Evolutionary conservation across 176 grass and related monocot genomes (phyloP), one percentile per base, ranked within the genome.

Genomic region (Oryza longistaminata): DNA sequence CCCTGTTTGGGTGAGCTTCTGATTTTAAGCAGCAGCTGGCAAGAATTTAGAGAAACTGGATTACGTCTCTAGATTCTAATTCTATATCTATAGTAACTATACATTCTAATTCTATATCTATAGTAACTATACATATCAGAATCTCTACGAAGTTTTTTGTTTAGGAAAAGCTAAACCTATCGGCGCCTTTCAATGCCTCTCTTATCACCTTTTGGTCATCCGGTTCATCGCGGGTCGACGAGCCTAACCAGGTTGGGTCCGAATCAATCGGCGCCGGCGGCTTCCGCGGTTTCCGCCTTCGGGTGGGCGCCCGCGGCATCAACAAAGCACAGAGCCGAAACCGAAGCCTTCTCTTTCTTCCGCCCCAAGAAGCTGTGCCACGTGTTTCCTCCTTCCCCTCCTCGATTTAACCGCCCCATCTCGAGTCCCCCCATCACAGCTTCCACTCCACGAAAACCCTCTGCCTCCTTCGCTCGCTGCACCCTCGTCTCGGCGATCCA

Each of bases 321-420:
- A 3, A 4, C 17, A 33, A 44, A 3, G 61, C 9, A 42, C 25
- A 34, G 11, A 62, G 11, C 67, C 17, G 7, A 70, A 43, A 22
- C 7, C 25, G 6, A 35, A 64, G 12, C 14, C 48, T 82, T 70
- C 76, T 70, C 65, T 89, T 89, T 89, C 88, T 85, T 89, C 71
- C 53, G 64, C 82, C 37, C 31, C 88, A 82, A 82, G 82, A 85
- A 82, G 83, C 15, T 15, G 7, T 19, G 77, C 76, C 71, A 40
- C 70, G 69, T 62, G 87, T 70, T 68, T 85, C 15, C 45, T 12
- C 11, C 44, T 70, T 27, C 25, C n/a, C 22, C 15, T 33, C 65
- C 88, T 76, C 71, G 64, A 76, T 85, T 81, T 76, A 85, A 88
- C 52, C 80, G 79, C 43, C 73, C 72, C 52, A 6, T 11, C 77